Percentiles rank a stretch among this genome's conserved stretches.
Evolutionary conservation across 495 filamentous ascomycete genomes (phyloP).

Genomic region (Hypoxylon crocopeplum): DNA sequence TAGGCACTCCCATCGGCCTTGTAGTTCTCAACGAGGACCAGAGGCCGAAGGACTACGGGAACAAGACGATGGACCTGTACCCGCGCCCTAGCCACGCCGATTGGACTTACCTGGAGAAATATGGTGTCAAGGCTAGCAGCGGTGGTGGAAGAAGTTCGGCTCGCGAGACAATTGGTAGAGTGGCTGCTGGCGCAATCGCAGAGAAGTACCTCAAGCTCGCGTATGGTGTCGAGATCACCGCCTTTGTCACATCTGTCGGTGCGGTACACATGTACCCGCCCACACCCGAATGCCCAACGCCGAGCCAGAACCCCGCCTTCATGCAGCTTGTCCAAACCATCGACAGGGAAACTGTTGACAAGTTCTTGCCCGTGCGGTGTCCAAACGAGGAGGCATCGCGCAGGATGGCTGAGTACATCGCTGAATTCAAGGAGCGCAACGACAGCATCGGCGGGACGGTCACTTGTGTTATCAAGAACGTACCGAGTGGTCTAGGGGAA

Average conservation of each 20-base stretch:
- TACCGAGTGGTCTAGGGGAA: conserved; percentile 88
- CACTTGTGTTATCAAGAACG: conserved; percentile 93
- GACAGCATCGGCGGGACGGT: conserved; percentile 98
- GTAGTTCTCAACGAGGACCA: conserved; percentile 92
- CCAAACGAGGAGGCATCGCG: conserved; percentile 68
- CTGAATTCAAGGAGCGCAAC: conserved; percentile 75
- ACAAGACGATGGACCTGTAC: conserved; percentile 89
- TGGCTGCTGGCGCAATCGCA: conserved; percentile 92
- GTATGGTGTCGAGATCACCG: conserved; percentile 87
- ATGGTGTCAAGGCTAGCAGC: conserved; percentile 91
- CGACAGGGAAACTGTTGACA: conserved; percentile 80
- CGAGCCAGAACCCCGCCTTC: conserved; percentile 84
- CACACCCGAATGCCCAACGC: conserved; percentile 72
- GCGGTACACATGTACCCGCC: conserved; percentile 83
- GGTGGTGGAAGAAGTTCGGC: conserved; percentile 93
- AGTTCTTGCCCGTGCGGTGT: conserved; percentile 84
- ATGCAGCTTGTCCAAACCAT: conserved; percentile 76
- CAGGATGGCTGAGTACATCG: conserved; percentile 82
- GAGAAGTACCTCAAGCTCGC: conserved; percentile 88
- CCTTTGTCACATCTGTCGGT: conserved; percentile 89
- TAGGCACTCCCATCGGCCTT: conserved; percentile 92
- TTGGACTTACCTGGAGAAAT: conserved; percentile 97
- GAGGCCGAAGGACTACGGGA: conserved; percentile 90
- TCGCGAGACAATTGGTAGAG: conserved; percentile 91
- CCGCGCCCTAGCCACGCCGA: conserved; percentile 94